These are phyloP conservation scores for Scutellaria minor DNA, from an alignment of 257 asterid species.

Conservation along the genomic window DNA sequence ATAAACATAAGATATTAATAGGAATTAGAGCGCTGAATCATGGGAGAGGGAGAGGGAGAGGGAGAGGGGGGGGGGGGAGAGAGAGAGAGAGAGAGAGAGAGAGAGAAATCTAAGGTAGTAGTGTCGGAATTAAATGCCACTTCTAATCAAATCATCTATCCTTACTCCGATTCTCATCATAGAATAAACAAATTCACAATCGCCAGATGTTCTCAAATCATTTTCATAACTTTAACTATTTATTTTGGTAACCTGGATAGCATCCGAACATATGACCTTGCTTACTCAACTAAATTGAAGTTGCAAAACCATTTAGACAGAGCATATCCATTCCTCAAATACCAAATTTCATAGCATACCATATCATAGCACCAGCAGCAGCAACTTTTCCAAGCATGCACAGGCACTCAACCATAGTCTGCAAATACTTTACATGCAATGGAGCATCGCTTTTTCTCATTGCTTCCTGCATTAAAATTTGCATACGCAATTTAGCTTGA, in stretches of 20 bases:
- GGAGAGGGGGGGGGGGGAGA: too few species aligned
- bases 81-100: too few species aligned
- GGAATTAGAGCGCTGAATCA: conserved; percentile 13
- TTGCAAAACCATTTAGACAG: conserved; percentile 30
- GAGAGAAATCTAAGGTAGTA: background rate
- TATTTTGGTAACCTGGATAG: conserved; percentile 18
- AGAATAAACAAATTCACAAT: background rate
- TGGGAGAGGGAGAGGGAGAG: too few species aligned
- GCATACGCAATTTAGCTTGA: conserved; percentile 35
- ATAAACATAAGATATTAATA: background rate
- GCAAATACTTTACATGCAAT: conserved; percentile 90
- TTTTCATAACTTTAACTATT: background rate
- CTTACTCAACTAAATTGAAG: conserved; percentile 25
- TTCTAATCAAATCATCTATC: background rate
- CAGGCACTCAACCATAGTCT: conserved; percentile 94
- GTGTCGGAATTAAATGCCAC: background rate
- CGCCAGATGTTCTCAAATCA: background rate
- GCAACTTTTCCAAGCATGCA: conserved; percentile 99
- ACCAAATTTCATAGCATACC: conserved; percentile 62
- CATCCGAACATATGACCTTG: conserved; percentile 21
- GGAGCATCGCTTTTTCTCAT: conserved; percentile 89
- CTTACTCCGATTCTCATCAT: background rate
- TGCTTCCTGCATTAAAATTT: conserved; percentile 73
- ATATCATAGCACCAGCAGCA: conserved; percentile 96
- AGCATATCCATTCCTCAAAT: conserved; percentile 16